phyloP scores from a whole-genome alignment of 768 basidiomycete genomes.

The Cantharellus anzutake region DNA sequence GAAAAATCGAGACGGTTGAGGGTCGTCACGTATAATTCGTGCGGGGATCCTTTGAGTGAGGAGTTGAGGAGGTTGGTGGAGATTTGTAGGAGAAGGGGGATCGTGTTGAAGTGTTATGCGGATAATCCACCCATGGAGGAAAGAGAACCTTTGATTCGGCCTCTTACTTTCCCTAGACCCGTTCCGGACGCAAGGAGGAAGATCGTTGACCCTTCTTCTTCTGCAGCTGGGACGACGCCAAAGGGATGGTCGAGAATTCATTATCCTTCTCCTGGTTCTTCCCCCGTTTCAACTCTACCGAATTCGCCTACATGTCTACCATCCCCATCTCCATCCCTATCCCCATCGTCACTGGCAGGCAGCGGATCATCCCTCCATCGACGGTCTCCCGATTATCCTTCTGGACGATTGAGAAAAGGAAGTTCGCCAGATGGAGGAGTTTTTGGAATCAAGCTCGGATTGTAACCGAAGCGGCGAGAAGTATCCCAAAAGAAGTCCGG shows the following conservation, averaged over 20 bases:
- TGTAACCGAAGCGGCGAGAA: background rate
- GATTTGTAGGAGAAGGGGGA: background rate
- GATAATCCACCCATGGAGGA: background rate
- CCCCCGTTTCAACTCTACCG: background rate
- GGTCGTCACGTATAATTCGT: background rate
- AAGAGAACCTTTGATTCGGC: background rate
- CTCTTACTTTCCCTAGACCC: background rate
- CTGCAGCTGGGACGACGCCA: background rate
- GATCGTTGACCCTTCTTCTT: background rate
- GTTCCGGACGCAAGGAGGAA: background rate
- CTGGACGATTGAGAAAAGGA: background rate
- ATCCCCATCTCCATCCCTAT: background rate
- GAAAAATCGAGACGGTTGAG: background rate
- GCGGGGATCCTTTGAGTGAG: background rate
- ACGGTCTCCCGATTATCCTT: no score
- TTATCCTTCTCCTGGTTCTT: background rate
- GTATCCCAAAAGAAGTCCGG: no score
- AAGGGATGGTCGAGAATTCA: background rate
- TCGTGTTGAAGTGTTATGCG: background rate
- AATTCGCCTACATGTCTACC: background rate
- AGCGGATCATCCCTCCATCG: no score
- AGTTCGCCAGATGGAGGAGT: background rate
- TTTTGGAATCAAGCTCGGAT: background rate
- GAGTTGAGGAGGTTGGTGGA: background rate
- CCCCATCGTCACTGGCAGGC: background rate